These are phyloP conservation scores for Coffea canephora DNA, from an alignment of 257 asterid species.

Conservation along the genomic window DNA sequence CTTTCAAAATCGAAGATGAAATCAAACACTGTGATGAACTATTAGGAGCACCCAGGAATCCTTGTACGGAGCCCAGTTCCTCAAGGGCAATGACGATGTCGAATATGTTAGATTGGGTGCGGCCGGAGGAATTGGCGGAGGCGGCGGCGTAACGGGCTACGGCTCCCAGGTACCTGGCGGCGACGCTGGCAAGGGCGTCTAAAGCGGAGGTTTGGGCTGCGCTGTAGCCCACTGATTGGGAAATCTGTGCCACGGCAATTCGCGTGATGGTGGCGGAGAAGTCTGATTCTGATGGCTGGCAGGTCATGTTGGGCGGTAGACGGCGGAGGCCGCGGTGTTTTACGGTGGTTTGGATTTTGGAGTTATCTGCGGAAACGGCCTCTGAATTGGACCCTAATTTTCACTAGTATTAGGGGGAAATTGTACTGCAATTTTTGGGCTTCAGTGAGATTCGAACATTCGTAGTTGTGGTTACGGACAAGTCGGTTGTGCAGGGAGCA, in stretches of 20 bases:
- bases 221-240: constrained; percentile 46
- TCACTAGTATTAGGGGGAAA: too few relatives aligned
- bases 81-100: constrained; percentile 50
- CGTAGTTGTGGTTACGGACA: too few relatives aligned
- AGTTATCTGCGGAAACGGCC: not conserved
- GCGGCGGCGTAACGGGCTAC: constrained; percentile 41
- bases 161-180: constrained; percentile 41
- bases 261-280: constrained; percentile 32
- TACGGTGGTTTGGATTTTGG: not conserved
- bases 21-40: constrained; percentile 12
- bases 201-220: constrained; percentile 44
- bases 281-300: constrained; percentile 18
- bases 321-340: constrained; percentile 11
- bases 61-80: constrained; percentile 43
- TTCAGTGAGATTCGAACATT: too few relatives aligned
- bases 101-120: constrained; percentile 46
- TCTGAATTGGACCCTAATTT: not conserved
- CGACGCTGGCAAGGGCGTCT: constrained; percentile 43
- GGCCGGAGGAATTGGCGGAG: constrained; percentile 47
- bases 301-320: not conserved
- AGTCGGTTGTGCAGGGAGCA: too few relatives aligned
- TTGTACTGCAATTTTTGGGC: too few relatives aligned
- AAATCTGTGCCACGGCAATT: constrained; percentile 57
- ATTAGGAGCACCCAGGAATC: constrained; percentile 35
- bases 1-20: constrained; percentile 38